Percentiles rank a stretch among this genome's conserved stretches.
Conservation (phyloP, 768 basidiomycete species). For the Infundibulicybe gibba region DNA sequence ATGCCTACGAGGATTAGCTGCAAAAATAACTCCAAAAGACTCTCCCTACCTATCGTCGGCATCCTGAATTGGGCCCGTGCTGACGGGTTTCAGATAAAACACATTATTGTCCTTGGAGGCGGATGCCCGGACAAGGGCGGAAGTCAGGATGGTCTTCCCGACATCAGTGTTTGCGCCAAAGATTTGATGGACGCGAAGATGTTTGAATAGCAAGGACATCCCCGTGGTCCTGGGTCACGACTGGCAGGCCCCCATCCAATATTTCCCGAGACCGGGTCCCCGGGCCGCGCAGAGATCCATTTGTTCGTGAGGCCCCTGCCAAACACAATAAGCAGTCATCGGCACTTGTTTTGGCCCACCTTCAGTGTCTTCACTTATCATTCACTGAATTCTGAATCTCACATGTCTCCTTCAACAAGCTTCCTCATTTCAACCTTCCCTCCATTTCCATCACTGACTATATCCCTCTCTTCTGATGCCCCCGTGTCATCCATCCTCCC, state of each 20-base stretch:
- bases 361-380: too few relatives aligned
- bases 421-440: conserved; percentile 37
- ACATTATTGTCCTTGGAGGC: conserved; percentile 47
- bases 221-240: background rate
- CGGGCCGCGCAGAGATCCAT: too few relatives aligned
- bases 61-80: conserved; percentile 76
- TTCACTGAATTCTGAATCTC: too few relatives aligned
- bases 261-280: too few relatives aligned
- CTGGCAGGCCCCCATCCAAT: too few relatives aligned
- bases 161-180: conserved; percentile 97
- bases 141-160: conserved; percentile 89
- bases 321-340: too few relatives aligned
- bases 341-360: too few relatives aligned
- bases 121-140: conserved; percentile 81
- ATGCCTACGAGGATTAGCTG: conserved; percentile 46
- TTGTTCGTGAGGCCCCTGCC: too few relatives aligned
- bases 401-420: conserved; percentile 14
- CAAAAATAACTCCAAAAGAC: background rate
- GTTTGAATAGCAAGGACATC: conserved; percentile 83
- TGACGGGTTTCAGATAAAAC: conserved; percentile 86
- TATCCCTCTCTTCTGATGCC: conserved; percentile 25
- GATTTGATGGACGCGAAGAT: conserved; percentile 84
- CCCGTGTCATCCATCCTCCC: conserved; percentile 24
- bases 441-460: conserved; percentile 31
- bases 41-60: conserved; percentile 80